phyloP scores from a whole-genome alignment of 1,139 yeast species.

The Yamadazyma diddensiae region DNA sequence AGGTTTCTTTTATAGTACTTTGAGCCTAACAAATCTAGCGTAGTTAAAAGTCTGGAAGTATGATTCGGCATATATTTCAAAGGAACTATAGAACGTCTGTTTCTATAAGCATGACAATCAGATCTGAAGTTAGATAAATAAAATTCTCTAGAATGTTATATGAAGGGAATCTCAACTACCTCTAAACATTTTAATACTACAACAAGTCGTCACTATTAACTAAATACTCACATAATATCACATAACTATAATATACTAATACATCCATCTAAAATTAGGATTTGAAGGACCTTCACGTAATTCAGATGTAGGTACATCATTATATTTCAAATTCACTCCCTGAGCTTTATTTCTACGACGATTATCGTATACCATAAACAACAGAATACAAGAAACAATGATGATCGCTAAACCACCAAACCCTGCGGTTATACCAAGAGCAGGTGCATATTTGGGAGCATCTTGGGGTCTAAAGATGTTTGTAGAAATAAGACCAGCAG shows the following conservation, averaged over 20 bases:
- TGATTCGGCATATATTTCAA: too few relatives aligned
- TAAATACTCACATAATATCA: not conserved
- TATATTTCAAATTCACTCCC: slow-evolving; percentile 38
- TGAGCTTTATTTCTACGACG: slow-evolving; percentile 37
- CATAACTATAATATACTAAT: too few relatives aligned
- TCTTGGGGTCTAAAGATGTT: slow-evolving; percentile 27
- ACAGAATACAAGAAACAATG: slow-evolving; percentile 20
- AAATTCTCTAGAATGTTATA: too few relatives aligned
- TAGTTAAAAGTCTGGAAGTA: too few relatives aligned
- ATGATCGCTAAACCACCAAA: slow-evolving; percentile 31
- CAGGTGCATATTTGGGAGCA: slow-evolving; percentile 29
- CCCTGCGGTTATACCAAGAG: slow-evolving; percentile 33
- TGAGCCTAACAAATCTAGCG: too few relatives aligned
- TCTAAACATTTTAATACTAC: too few relatives aligned
- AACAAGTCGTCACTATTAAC: too few relatives aligned
- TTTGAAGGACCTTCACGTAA: slow-evolving; percentile 44
- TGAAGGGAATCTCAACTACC: too few relatives aligned
- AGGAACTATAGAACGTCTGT: too few relatives aligned
- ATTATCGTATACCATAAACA: slow-evolving; percentile 38
- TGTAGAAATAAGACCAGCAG: slow-evolving; percentile 33
- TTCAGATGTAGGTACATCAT: slow-evolving; percentile 43
- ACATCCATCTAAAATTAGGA: slow-evolving; percentile 51
- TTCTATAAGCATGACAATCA: too few relatives aligned
- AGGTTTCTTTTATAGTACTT: too few relatives aligned
- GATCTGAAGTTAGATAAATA: too few relatives aligned